Conservation (phyloP, 2,329 filamentous ascomycete genomes). For the Hypoxylon sp. region DNA sequence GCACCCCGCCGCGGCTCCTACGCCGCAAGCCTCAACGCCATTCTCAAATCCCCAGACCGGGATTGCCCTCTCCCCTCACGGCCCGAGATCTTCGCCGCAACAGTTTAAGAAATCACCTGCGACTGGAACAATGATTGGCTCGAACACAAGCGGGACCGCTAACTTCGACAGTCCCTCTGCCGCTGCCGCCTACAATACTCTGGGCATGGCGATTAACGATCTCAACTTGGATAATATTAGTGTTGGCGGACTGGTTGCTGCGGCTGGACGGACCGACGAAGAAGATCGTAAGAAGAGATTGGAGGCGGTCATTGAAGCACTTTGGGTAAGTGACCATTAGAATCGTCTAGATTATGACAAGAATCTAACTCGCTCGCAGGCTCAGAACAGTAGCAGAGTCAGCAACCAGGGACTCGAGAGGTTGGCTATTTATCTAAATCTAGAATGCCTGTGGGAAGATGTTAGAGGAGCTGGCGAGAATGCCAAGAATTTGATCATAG, state of each 20-base stretch:
- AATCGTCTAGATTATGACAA: constrained; percentile 50
- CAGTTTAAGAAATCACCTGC: constrained; percentile 75
- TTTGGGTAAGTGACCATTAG: constrained; percentile 60
- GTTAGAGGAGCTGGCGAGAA: constrained; percentile 62
- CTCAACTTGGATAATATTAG: constrained; percentile 66
- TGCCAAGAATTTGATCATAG: constrained; percentile 70
- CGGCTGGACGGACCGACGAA: constrained; percentile 60
- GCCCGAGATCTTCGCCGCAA: constrained; percentile 72
- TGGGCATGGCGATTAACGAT: constrained; percentile 64
- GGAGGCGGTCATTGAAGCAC: constrained; percentile 63
- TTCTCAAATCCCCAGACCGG: constrained; percentile 69
- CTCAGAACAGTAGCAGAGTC: constrained; percentile 69
- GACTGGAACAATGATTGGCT: constrained; percentile 60
- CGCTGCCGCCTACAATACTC: constrained; percentile 70
- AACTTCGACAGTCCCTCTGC: constrained; percentile 76
- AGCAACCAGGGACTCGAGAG: constrained; percentile 82
- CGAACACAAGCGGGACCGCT: constrained; percentile 61
- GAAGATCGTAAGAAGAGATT: constrained; percentile 69
- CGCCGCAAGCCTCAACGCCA: constrained; percentile 75
- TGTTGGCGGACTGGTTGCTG: constrained; percentile 61
- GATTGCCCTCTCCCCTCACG: constrained; percentile 70
- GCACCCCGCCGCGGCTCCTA: constrained; percentile 64
- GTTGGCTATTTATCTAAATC: constrained; percentile 74
- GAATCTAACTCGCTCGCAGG: constrained; percentile 45
- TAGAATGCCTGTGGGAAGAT: constrained; percentile 73